phyloP scores from a whole-genome alignment of 2,329 filamentous ascomycete genomes.

The Epichloe glyceriae region DNA sequence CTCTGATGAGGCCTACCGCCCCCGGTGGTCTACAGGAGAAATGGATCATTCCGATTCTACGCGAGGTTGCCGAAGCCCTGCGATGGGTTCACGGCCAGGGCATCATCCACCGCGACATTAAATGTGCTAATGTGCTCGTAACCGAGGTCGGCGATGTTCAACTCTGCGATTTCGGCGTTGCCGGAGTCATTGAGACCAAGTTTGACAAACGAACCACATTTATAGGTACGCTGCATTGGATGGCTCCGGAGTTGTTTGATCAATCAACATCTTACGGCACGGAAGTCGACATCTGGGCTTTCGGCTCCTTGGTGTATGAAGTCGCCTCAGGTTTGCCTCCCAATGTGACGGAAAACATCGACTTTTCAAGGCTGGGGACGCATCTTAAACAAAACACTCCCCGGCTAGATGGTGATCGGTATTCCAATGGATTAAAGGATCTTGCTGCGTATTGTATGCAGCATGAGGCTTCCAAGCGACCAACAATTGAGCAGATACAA shows the following conservation, averaged over 20 bases:
- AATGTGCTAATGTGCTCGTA: slow-evolving; percentile 68
- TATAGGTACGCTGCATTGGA: slow-evolving; percentile 75
- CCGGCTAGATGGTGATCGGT: slow-evolving; percentile 56
- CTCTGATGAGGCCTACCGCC: slow-evolving; percentile 53
- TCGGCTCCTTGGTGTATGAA: slow-evolving; percentile 68
- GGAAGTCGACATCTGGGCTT: slow-evolving; percentile 74
- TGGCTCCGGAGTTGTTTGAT: slow-evolving; percentile 69
- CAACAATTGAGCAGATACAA: slow-evolving; percentile 56
- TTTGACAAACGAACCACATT: slow-evolving; percentile 68
- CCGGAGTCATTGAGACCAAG: slow-evolving; percentile 62
- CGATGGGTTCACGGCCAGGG: slow-evolving; percentile 55
- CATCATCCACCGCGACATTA: slow-evolving; percentile 60
- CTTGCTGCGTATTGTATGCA: slow-evolving; percentile 63
- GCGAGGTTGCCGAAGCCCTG: slow-evolving; percentile 53
- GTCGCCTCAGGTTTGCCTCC: slow-evolving; percentile 69
- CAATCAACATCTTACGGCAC: slow-evolving; percentile 52
- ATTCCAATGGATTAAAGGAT: slow-evolving; percentile 54
- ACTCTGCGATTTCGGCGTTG: slow-evolving; percentile 75
- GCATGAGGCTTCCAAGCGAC: slow-evolving; percentile 53
- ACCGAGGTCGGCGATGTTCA: slow-evolving; percentile 67
- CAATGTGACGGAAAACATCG: slow-evolving; percentile 43
- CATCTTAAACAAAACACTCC: slow-evolving; percentile 51
- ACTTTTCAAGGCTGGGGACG: slow-evolving; percentile 36
- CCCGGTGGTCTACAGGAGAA: slow-evolving; percentile 55
- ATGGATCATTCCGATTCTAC: slow-evolving; percentile 54